Evolutionary conservation across 2,329 filamentous ascomycete genomes (phyloP).

Genomic region (Fusarium liriodendri): DNA sequence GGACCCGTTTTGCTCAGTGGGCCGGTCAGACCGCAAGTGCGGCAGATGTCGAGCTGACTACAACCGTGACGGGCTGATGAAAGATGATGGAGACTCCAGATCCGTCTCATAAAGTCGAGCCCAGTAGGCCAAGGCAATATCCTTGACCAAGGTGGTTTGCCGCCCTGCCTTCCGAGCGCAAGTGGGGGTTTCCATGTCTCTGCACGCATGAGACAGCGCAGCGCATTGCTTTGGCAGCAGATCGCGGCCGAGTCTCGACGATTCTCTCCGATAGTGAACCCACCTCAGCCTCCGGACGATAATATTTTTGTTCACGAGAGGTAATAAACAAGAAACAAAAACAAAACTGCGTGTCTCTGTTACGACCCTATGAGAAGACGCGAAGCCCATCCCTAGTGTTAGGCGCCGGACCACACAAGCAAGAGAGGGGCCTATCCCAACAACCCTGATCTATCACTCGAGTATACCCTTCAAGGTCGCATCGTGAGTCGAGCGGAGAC

Average conservation of each 20-base stretch:
- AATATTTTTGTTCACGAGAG: not conserved
- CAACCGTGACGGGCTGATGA: not conserved
- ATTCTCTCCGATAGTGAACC: not conserved
- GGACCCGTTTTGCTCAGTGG: not conserved
- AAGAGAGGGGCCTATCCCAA: not conserved
- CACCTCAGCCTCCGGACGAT: not conserved
- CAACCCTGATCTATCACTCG: slow-evolving; percentile 7
- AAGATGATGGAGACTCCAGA: not conserved
- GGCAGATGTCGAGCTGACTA: not conserved
- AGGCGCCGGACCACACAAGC: not conserved
- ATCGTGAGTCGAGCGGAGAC: slow-evolving; percentile 4
- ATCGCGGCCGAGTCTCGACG: not conserved
- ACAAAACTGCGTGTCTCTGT: slow-evolving; percentile 1
- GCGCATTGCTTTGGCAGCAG: slow-evolving; percentile 5
- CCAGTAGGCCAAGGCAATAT: not conserved
- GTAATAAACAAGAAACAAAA: slow-evolving; percentile 5
- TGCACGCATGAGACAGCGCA: not conserved
- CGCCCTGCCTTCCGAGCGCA: not conserved
- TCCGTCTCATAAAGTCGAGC: not conserved
- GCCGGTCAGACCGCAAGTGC: slow-evolving; percentile 1
- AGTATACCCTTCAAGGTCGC: not conserved
- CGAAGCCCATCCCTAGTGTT: not conserved
- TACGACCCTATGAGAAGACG: not conserved
- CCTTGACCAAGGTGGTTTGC: not conserved
- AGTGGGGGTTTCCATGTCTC: not conserved